phyloP scores from a whole-genome alignment of 169 alveolate genomes.

The Cryptosporidium parvum region DNA sequence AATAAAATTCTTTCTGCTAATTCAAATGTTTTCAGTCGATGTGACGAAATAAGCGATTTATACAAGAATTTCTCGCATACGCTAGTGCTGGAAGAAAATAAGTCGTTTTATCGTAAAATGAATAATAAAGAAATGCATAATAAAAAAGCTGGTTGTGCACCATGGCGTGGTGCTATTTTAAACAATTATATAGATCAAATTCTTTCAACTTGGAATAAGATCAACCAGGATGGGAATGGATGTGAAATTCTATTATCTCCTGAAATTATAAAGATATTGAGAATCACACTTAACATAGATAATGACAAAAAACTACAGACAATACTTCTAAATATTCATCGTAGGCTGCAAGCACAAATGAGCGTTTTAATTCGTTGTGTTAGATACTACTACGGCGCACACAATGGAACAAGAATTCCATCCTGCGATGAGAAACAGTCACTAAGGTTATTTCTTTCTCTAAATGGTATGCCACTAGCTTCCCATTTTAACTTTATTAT shows the following conservation, averaged over 20 bases:
- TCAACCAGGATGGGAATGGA: not conserved
- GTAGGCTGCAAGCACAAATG: conserved; percentile 24
- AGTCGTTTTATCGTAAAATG: not conserved
- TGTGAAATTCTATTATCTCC: conserved; percentile 18
- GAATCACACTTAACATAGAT: conserved; percentile 27
- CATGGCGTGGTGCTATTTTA: conserved; percentile 17
- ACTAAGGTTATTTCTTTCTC: conserved; percentile 32
- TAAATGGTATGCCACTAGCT: conserved; percentile 51
- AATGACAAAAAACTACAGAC: not conserved
- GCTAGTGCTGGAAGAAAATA: conserved; percentile 19
- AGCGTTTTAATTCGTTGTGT: conserved; percentile 12
- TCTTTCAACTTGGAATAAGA: conserved; percentile 5
- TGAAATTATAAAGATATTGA: conserved; percentile 27
- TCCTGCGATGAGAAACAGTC: conserved; percentile 46
- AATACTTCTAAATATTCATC: conserved; percentile 7
- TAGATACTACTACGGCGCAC: conserved; percentile 20
- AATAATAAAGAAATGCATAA: not conserved
- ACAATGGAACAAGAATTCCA: conserved; percentile 5
- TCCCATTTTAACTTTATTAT: conserved; percentile 9
- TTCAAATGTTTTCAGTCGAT: not conserved
- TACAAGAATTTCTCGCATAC: conserved; percentile 19
- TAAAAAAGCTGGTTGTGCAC: not conserved
- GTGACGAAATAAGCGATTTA: conserved; percentile 36
- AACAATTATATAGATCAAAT: conserved; percentile 24
- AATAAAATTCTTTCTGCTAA: not conserved